Evolutionary conservation across 75 land plant genomes (phyloP).

Genomic region (Sequoiadendron giganteum): DNA sequence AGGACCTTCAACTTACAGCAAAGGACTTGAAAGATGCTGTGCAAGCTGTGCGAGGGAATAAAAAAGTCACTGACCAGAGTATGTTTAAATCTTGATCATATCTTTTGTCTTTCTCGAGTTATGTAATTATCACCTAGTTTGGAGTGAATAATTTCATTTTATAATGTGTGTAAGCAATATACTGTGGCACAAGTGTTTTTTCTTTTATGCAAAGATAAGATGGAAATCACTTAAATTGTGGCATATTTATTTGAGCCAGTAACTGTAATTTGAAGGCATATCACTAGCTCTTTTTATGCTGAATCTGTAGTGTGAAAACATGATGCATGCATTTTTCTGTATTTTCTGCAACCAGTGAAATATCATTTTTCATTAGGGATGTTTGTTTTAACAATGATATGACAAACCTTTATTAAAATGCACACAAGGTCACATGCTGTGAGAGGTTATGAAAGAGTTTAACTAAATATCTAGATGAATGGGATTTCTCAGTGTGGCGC

Average conservation of each 20-base stretch:
- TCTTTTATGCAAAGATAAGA: not conserved
- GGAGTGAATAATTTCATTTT: not conserved
- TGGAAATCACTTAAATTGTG: not conserved
- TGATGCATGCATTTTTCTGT: not conserved
- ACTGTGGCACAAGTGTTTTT: not conserved
- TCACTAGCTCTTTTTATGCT: not conserved
- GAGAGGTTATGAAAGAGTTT: not conserved
- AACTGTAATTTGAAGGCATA: not conserved
- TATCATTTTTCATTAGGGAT: not conserved
- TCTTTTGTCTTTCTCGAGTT: not conserved
- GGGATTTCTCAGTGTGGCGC: not conserved
- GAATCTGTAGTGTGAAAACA: not conserved
- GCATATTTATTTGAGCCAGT: not conserved
- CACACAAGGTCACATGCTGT: not conserved
- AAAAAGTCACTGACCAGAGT: constrained; percentile 85
- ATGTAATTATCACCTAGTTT: not conserved
- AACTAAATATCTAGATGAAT: not conserved
- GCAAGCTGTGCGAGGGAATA: constrained; percentile 63
- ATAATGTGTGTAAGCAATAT: not conserved
- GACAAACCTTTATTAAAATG: not conserved
- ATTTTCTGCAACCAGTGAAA: too few species aligned
- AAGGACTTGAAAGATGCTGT: constrained; percentile 58
- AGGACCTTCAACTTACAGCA: constrained; percentile 51
- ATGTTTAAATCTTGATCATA: constrained; percentile 6
- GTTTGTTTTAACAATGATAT: not conserved